Percentiles rank a stretch among this genome's conserved stretches.
phyloP scores from a whole-genome alignment of 2,329 filamentous ascomycete species.

The Xylariaceae sp. region DNA sequence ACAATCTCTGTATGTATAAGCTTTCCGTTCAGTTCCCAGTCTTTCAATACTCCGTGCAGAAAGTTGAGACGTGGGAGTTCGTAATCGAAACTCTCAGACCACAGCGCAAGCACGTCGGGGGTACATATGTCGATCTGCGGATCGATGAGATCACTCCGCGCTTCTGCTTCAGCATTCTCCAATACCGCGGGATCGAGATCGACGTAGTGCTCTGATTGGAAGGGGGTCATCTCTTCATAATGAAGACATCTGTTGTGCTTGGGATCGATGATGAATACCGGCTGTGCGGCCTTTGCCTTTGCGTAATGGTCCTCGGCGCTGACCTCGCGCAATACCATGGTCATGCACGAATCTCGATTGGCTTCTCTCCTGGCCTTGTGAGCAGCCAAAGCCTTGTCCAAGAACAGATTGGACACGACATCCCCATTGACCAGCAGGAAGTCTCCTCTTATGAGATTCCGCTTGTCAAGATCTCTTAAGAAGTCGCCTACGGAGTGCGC shows the following conservation, averaged over 20 bases:
- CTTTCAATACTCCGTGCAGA: conserved; percentile 86
- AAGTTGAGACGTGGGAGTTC: conserved; percentile 86
- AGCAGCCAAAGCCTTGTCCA: conserved; percentile 72
- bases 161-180: conserved; percentile 68
- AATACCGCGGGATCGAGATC: conserved; percentile 78
- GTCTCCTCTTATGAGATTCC: conserved; percentile 80
- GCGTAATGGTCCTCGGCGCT: conserved; percentile 68
- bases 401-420: conserved; percentile 80
- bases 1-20: conserved; percentile 91
- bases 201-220: conserved; percentile 61
- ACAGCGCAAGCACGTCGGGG: conserved; percentile 87
- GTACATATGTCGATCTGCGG: conserved; percentile 97
- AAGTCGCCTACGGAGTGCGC: conserved; percentile 89
- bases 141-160: conserved; percentile 85
- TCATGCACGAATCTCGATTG: conserved; percentile 97
- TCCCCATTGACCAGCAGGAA: conserved; percentile 93
- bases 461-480: conserved; percentile 86
- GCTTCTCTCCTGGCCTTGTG: conserved; percentile 77
- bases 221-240: conserved; percentile 83
- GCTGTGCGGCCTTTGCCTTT: conserved; percentile 69
- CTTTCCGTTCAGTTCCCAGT: conserved; percentile 95
- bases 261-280: conserved; percentile 83
- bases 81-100: conserved; percentile 98
- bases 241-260: conserved; percentile 78
- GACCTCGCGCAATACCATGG: conserved; percentile 79